phyloP scores from a whole-genome alignment of 768 basidiomycete genomes.

The Boletus vinaceobasis region DNA sequence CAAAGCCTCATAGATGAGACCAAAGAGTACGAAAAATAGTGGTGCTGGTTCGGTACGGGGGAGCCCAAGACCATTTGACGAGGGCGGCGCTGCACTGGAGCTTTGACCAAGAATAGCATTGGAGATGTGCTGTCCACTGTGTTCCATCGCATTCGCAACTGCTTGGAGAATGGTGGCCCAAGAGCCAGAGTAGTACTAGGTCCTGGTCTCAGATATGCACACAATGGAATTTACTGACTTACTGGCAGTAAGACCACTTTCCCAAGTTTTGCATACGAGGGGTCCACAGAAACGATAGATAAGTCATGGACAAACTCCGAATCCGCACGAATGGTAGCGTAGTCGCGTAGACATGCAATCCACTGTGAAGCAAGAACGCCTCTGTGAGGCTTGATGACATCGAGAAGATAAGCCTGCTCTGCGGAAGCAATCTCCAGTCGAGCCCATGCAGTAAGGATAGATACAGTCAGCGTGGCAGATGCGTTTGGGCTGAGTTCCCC shows the following conservation, averaged over 20 bases:
- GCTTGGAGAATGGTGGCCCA: slow-evolving; percentile 86
- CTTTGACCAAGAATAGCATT: slow-evolving; percentile 77
- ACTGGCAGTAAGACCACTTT: slow-evolving; percentile 91
- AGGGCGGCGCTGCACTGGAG: slow-evolving; percentile 14
- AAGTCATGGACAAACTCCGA: slow-evolving; percentile 81
- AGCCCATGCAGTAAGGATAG: slow-evolving; percentile 93
- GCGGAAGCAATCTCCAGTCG: slow-evolving; percentile 79
- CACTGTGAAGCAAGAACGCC: slow-evolving; percentile 75
- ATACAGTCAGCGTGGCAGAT: slow-evolving; percentile 90
- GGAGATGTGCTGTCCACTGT: slow-evolving; percentile 60
- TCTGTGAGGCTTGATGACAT: slow-evolving; percentile 81
- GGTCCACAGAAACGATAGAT: slow-evolving; percentile 71
- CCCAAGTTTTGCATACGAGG: slow-evolving; percentile 83
- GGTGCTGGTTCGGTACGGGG: slow-evolving; percentile 60
- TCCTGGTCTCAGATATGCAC: background rate
- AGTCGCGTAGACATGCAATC: slow-evolving; percentile 87
- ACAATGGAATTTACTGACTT: slow-evolving; percentile 28
- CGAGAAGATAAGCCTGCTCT: slow-evolving; percentile 69
- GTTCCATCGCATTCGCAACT: slow-evolving; percentile 74
- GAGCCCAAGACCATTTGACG: slow-evolving; percentile 18
- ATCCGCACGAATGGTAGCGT: slow-evolving; percentile 85
- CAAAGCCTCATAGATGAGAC: slow-evolving; percentile 89
- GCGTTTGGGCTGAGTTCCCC: slow-evolving; percentile 90
- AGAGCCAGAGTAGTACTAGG: slow-evolving; percentile 80
- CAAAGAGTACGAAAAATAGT: slow-evolving; percentile 88